Evolutionary conservation across 352 stramenopile genomes (phyloP).

Genomic region (Phytophthora melonis): DNA sequence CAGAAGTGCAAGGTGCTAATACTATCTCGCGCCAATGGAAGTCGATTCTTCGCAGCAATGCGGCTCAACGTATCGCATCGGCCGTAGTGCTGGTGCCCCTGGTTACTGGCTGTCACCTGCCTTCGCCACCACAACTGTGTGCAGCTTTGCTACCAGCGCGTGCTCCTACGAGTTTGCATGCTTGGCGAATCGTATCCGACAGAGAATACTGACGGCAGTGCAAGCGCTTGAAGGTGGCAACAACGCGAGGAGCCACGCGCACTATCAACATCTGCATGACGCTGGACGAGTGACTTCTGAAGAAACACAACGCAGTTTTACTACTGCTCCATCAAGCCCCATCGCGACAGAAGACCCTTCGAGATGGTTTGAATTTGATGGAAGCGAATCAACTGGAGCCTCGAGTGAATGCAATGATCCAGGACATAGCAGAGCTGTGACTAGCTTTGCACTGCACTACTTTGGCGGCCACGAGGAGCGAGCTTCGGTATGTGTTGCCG

Average conservation of each 20-base stretch:
- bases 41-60: conserved; percentile 34
- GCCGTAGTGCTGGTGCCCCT: conserved; percentile 50
- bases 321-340: not conserved
- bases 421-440: not conserved
- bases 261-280: not conserved
- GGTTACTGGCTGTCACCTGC: conserved; percentile 56
- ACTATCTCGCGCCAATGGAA: not conserved
- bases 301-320: not conserved
- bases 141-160: conserved; percentile 45
- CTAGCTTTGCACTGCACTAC: conserved; percentile 4
- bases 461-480: not conserved
- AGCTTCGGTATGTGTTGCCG: not conserved
- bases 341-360: not conserved
- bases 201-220: conserved; percentile 29
- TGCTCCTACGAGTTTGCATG: conserved; percentile 70
- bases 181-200: conserved; percentile 58
- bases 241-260: not conserved
- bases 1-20: not conserved
- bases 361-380: not conserved
- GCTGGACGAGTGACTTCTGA: not conserved
- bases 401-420: not conserved
- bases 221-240: conserved; percentile 8
- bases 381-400: not conserved
- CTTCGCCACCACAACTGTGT: conserved; percentile 61
- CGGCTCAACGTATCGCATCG: conserved; percentile 57